phyloP scores from a whole-genome alignment of 768 basidiomycete species.

The Pleurotus tuber-regium region DNA sequence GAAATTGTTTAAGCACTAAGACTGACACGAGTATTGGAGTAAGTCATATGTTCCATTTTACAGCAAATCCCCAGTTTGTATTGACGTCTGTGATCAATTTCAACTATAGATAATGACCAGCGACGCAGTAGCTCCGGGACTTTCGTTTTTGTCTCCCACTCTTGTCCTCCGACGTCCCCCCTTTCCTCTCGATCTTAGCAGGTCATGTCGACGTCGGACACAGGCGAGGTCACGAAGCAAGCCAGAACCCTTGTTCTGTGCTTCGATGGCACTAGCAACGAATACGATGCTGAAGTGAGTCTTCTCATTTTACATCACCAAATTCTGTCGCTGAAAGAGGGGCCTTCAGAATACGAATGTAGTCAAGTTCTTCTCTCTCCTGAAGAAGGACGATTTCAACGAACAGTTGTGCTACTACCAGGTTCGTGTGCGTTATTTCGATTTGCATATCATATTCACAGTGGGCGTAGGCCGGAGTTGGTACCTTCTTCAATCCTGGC shows the following conservation, averaged over 20 bases:
- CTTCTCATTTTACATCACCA: not conserved
- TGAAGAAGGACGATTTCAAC: conserved; percentile 58
- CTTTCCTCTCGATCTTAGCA: too few relatives aligned
- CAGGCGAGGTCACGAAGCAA: too few relatives aligned
- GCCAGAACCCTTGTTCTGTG: too few relatives aligned
- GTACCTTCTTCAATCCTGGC: conserved; percentile 58
- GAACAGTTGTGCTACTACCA: conserved; percentile 72
- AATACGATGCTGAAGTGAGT: conserved; percentile 48
- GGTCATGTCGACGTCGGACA: too few relatives aligned
- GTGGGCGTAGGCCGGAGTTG: conserved; percentile 44
- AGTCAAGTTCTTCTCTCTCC: conserved; percentile 64
- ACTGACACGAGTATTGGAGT: conserved; percentile 42
- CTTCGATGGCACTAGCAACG: conserved; percentile 65
- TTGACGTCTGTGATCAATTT: too few relatives aligned
- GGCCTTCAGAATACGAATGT: conserved; percentile 73
- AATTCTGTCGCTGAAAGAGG: not conserved
- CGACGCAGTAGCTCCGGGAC: too few relatives aligned
- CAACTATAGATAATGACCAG: too few relatives aligned
- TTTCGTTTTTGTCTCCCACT: too few relatives aligned
- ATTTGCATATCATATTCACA: conserved; percentile 20
- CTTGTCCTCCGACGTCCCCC: too few relatives aligned
- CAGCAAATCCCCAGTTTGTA: too few relatives aligned
- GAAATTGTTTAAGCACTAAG: not conserved
- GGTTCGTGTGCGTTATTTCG: conserved; percentile 29
- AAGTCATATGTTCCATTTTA: too few relatives aligned